phyloP scores from a whole-genome alignment of 2,329 filamentous ascomycete species.

The Talaromyces sp. region DNA sequence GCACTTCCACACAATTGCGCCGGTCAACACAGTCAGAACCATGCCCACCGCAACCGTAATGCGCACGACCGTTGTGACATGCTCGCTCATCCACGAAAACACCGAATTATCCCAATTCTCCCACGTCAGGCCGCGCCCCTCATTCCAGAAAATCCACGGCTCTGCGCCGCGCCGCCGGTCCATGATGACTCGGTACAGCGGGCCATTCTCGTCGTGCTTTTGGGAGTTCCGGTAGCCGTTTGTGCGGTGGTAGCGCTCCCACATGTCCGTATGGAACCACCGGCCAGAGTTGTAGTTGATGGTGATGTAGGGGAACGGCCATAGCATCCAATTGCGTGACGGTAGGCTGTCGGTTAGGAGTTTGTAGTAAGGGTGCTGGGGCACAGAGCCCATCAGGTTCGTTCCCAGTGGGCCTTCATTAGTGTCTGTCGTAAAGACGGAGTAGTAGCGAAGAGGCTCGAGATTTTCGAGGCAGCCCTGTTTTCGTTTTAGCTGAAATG shows the following conservation, averaged over 20 bases:
- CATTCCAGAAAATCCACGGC: slow-evolving; percentile 12
- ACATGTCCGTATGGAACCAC: slow-evolving; percentile 12
- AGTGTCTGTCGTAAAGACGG: slow-evolving; percentile 9
- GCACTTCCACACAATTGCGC: slow-evolving; percentile 4
- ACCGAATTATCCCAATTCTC: slow-evolving; percentile 11
- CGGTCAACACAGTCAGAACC: not conserved
- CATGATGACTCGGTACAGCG: slow-evolving; percentile 11
- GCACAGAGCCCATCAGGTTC: slow-evolving; percentile 10
- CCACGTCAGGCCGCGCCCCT: slow-evolving; percentile 4
- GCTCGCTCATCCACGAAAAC: slow-evolving; percentile 2
- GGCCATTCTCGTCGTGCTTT: not conserved
- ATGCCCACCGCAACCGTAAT: not conserved
- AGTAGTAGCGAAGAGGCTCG: slow-evolving; percentile 12
- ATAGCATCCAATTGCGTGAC: slow-evolving; percentile 4
- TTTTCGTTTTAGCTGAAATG: not conserved
- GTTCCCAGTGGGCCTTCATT: slow-evolving; percentile 7
- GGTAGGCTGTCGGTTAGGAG: slow-evolving; percentile 8
- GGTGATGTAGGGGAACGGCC: slow-evolving; percentile 7
- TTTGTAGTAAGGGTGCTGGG: slow-evolving; percentile 11
- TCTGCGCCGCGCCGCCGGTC: slow-evolving; percentile 10
- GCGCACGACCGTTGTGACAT: not conserved
- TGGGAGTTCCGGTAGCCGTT: not conserved
- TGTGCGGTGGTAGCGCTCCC: slow-evolving; percentile 11
- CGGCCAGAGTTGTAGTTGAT: slow-evolving; percentile 9
- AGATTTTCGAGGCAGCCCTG: slow-evolving; percentile 12